A percentile compares a stretch with the other conserved stretches of the same genome.
phyloP scores from a whole-genome alignment of 768 basidiomycete species.

The Suillus subaureus region DNA sequence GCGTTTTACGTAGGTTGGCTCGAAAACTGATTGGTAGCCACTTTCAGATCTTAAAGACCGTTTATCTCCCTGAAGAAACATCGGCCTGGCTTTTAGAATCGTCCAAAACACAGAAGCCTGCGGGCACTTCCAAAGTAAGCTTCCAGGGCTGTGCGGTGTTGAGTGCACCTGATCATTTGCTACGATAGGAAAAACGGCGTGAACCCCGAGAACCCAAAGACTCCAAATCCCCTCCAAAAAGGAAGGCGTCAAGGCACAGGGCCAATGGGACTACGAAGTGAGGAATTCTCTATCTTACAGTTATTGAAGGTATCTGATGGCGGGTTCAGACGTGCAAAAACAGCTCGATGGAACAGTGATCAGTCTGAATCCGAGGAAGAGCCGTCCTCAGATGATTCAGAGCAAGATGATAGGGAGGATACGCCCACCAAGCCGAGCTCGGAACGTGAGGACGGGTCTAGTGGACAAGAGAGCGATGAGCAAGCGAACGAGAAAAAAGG shows the following conservation, averaged over 20 bases:
- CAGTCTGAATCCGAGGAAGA: slow-evolving; percentile 34
- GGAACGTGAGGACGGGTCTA: slow-evolving; percentile 43
- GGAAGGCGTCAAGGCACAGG: slow-evolving; percentile 47
- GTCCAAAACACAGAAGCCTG: slow-evolving; percentile 40
- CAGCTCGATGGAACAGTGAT: slow-evolving; percentile 34
- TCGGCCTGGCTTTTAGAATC: slow-evolving; percentile 58
- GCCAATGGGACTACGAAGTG: slow-evolving; percentile 31
- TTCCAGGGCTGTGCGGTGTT: not conserved
- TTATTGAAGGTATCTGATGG: slow-evolving; percentile 14
- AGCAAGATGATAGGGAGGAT: slow-evolving; percentile 46
- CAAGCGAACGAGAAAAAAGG: slow-evolving; percentile 30
- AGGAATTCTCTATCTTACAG: slow-evolving; percentile 9
- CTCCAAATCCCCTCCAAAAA: slow-evolving; percentile 53
- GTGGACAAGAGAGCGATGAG: slow-evolving; percentile 28
- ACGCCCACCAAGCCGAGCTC: slow-evolving; percentile 32
- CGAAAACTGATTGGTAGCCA: slow-evolving; percentile 5
- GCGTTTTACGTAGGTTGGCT: not conserved
- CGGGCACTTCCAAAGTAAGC: slow-evolving; percentile 30
- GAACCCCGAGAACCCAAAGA: slow-evolving; percentile 48
- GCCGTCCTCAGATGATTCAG: slow-evolving; percentile 22
- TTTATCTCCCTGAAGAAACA: slow-evolving; percentile 67
- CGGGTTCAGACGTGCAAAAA: slow-evolving; percentile 28
- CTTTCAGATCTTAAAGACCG: slow-evolving; percentile 63
- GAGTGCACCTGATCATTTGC: slow-evolving; percentile 1
- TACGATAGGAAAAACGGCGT: slow-evolving; percentile 39